phyloP scores from a whole-genome alignment of 129 eudicot species.

The Oenanthe sinensis region DNA sequence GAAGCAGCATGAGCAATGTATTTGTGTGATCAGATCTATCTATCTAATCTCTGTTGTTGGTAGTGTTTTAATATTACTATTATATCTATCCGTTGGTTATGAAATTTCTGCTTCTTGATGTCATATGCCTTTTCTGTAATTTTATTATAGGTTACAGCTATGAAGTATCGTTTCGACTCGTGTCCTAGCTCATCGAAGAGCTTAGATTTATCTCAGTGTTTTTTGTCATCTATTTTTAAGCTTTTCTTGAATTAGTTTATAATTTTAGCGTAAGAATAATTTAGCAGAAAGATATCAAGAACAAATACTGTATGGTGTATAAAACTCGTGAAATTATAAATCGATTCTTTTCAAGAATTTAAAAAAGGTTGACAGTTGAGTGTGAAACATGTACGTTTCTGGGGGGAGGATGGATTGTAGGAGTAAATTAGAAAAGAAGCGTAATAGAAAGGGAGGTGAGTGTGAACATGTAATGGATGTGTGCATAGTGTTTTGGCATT shows the following conservation, averaged over 20 bases:
- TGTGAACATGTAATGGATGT: neutral
- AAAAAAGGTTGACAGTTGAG: too few species aligned
- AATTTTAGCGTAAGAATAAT: too few species aligned
- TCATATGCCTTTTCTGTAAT: neutral
- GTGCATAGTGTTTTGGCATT: neutral
- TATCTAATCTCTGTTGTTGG: neutral
- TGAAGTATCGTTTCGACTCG: too few species aligned
- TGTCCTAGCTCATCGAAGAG: too few species aligned
- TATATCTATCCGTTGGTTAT: neutral
- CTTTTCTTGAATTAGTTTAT: too few species aligned
- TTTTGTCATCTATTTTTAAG: too few species aligned
- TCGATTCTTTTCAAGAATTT: too few species aligned
- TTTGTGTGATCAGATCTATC: conserved; percentile 1
- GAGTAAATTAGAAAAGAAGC: neutral
- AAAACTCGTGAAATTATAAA: too few species aligned
- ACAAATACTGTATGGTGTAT: too few species aligned
- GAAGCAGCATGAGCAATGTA: neutral
- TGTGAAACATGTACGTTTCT: neutral
- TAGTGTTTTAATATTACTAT: neutral
- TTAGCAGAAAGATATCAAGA: too few species aligned
- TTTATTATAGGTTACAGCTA: neutral
- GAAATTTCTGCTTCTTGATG: neutral
- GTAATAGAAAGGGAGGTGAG: neutral
- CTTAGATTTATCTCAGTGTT: too few species aligned
- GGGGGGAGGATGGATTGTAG: neutral